Percentiles rank a stretch among this genome's conserved stretches.
phyloP scores from a whole-genome alignment of 495 filamentous ascomycete species.

The Penicillium cosmopolitanum region DNA sequence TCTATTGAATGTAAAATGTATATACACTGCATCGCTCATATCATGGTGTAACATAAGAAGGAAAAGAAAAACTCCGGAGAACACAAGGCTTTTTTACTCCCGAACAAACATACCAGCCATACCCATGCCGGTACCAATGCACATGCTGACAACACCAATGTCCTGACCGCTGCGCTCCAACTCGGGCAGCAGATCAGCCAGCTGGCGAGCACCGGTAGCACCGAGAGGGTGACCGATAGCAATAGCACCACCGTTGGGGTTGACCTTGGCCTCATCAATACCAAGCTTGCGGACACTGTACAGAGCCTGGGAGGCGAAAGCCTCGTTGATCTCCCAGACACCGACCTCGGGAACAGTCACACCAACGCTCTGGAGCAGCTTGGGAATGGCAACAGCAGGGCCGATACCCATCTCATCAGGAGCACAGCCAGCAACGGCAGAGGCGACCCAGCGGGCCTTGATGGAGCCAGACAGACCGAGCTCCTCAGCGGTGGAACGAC shows the following conservation, averaged over 20 bases:
- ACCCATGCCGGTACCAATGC: conserved; percentile 90
- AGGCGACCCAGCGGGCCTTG: conserved; percentile 78
- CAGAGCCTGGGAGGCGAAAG: conserved; percentile 86
- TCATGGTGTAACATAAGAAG: conserved; percentile 24
- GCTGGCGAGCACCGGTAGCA: conserved; percentile 83
- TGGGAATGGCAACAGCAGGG: conserved; percentile 83
- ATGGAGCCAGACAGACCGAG: conserved; percentile 70
- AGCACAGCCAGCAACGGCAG: conserved; percentile 71
- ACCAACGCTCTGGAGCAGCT: conserved; percentile 68
- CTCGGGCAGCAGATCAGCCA: conserved; percentile 74
- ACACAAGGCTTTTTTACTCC: conserved; percentile 56
- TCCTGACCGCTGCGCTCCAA: conserved; percentile 64
- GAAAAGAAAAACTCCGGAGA: conserved; percentile 11
- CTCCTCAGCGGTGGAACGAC: conserved; percentile 76
- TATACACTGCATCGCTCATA: conserved; percentile 38
- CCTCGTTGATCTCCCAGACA: conserved; percentile 97
- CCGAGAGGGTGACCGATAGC: conserved; percentile 93
- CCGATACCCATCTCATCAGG: conserved; percentile 96
- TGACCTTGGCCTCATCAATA: conserved; percentile 69
- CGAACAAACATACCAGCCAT: conserved; percentile 86
- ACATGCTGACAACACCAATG: conserved; percentile 82
- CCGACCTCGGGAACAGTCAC: conserved; percentile 69
- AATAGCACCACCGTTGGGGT: conserved; percentile 92
- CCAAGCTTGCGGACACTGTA: conserved; percentile 79
- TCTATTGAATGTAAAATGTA: conserved; percentile 26